Conservation (phyloP, 164 flowering plant genomes). For the Hamamelis virginiana region DNA sequence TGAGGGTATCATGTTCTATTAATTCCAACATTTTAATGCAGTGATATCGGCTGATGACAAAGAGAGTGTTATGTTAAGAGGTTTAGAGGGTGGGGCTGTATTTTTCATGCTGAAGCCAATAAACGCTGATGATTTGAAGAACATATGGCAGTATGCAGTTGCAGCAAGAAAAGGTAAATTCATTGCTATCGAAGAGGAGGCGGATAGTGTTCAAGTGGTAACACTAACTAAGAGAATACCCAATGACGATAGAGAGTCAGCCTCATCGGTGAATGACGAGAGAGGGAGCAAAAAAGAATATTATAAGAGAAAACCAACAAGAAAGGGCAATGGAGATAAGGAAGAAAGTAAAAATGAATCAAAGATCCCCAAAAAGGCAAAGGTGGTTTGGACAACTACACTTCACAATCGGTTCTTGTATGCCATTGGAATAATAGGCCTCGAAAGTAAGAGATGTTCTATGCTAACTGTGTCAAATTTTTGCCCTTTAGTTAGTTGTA, state of each 20-base stretch:
- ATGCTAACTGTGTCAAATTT: background rate
- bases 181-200: constrained; percentile 5
- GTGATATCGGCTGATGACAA: constrained; percentile 56
- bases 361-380: constrained; percentile 24
- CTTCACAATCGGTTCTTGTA: constrained; percentile 49
- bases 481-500: too few species aligned
- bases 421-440: constrained; percentile 37
- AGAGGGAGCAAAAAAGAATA: background rate
- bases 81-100: constrained; percentile 40
- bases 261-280: constrained; percentile 18
- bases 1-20: background rate
- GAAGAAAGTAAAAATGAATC: background rate
- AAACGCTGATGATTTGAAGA: constrained; percentile 22
- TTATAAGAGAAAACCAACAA: constrained; percentile 13
- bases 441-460: constrained; percentile 33
- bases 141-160: constrained; percentile 44
- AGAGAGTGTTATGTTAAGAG: constrained; percentile 22
- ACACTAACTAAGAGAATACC: background rate
- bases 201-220: background rate
- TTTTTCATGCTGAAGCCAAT: constrained; percentile 45
- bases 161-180: constrained; percentile 18
- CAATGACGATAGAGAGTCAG: background rate
- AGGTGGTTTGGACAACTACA: constrained; percentile 44
- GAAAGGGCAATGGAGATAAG: background rate
- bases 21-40: constrained; percentile 12